A percentile compares a stretch with the other conserved stretches of the same genome.
Conservation (phyloP, 331 rosid species). For the Arachis monticola region DNA sequence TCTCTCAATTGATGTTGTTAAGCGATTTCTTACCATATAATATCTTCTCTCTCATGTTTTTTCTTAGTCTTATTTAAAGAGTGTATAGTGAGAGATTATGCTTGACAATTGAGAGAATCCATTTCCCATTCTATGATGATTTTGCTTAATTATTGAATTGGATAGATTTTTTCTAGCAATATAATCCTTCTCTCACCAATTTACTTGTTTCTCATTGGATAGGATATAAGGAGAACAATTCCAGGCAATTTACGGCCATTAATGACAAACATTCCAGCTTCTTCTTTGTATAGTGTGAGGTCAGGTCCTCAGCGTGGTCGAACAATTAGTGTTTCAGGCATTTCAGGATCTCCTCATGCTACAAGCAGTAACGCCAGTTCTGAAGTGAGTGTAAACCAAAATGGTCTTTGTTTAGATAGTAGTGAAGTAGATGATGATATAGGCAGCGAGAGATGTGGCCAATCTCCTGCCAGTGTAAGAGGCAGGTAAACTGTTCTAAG, state of each 20-base stretch:
- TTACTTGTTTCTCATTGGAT: slow-evolving; percentile 43
- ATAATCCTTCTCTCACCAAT: slow-evolving; percentile 12
- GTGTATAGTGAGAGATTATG: no score
- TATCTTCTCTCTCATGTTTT: no score
- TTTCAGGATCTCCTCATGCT: slow-evolving; percentile 90
- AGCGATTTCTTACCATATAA: no score
- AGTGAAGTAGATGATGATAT: slow-evolving; percentile 79
- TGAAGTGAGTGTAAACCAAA: slow-evolving; percentile 91
- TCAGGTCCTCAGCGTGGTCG: slow-evolving; percentile 84
- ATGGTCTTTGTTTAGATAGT: slow-evolving; percentile 76
- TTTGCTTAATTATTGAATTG: background rate
- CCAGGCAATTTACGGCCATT: slow-evolving; percentile 90
- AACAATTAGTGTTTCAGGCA: slow-evolving; percentile 80
- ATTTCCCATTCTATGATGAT: no score
- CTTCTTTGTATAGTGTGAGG: slow-evolving; percentile 93
- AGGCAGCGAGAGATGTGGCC: slow-evolving; percentile 74
- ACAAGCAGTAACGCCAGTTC: slow-evolving; percentile 97
- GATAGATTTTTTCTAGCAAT: slow-evolving; percentile 4
- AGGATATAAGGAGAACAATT: slow-evolving; percentile 93
- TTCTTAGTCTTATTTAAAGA: no score
- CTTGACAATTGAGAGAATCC: no score
- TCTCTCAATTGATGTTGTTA: no score
- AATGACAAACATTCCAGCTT: slow-evolving; percentile 97
- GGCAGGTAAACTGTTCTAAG: slow-evolving; percentile 55
- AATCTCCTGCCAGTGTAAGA: slow-evolving; percentile 70